phyloP scores from a whole-genome alignment of 495 filamentous ascomycete species.

The Parathielavia appendiculata region DNA sequence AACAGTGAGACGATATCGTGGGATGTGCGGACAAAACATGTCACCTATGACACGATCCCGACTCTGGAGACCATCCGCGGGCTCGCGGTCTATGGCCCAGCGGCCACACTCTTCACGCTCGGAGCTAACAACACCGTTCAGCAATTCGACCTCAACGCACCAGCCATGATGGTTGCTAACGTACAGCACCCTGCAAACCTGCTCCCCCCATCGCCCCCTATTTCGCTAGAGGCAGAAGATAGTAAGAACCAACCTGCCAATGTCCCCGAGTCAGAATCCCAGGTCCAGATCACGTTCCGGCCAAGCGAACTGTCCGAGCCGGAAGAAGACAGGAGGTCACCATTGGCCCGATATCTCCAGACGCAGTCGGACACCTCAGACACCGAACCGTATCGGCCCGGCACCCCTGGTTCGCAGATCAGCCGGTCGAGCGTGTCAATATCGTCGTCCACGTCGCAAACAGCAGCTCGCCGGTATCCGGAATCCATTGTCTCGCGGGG shows the following conservation, averaged over 20 bases:
- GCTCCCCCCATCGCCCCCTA: slow-evolving; percentile 70
- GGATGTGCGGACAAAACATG: slow-evolving; percentile 95
- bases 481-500: slow-evolving; percentile 46
- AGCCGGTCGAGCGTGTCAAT: slow-evolving; percentile 61
- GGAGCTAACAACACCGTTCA: slow-evolving; percentile 84
- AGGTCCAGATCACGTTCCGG: slow-evolving; percentile 46
- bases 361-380: slow-evolving; percentile 44
- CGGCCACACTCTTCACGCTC: slow-evolving; percentile 87
- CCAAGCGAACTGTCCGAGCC: slow-evolving; percentile 53
- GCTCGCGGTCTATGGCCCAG: slow-evolving; percentile 81
- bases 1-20: slow-evolving; percentile 85
- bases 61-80: slow-evolving; percentile 77
- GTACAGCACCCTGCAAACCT: slow-evolving; percentile 75
- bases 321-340: slow-evolving; percentile 63
- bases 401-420: slow-evolving; percentile 58
- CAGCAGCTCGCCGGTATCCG: slow-evolving; percentile 31
- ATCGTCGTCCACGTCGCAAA: slow-evolving; percentile 46
- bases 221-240: slow-evolving; percentile 62
- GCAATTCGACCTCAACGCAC: slow-evolving; percentile 87
- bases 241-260: slow-evolving; percentile 34
- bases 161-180: slow-evolving; percentile 67
- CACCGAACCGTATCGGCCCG: slow-evolving; percentile 52
- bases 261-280: slow-evolving; percentile 42
- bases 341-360: slow-evolving; percentile 58
- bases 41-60: slow-evolving; percentile 80